Evolutionary conservation across 1,284 basidiomycete species (phyloP), one percentile per base, ranked within the genome.

Genomic region (Rhodotorula sp.): DNA sequence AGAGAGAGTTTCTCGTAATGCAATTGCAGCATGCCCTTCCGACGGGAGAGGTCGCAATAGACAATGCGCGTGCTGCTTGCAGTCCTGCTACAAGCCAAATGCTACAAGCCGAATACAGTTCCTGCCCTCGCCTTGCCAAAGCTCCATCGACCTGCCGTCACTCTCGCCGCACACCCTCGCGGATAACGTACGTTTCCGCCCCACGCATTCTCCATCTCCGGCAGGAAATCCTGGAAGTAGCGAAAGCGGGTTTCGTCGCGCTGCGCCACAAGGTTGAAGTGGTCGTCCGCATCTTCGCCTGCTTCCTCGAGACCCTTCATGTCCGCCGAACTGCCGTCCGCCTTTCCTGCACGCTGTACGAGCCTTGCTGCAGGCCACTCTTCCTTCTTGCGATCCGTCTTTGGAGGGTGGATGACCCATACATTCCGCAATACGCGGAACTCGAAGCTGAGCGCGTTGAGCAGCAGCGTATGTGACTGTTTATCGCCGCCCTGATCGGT

Each of bases 401-500:
- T 56, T 0, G 59, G 59, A 18, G 59, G 59, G 18, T 60, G 59
- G 6, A 60, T 16, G 37, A 60, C 59, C 59, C 59, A 52, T 1
- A 15, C n/a, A 24, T 28, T 44, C 8, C 60, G 31, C 26, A 64
- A 11, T 7, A 59, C 64, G 26, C 40, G 54, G 48, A 71, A 71
- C 46, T 63, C 63, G 53, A n/a, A 71, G 22, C 70, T 67, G 26
- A 71, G 44, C 28, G 60, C 66, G n/a, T 71, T 71, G 16, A 71
- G 58, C 28, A 71, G 22, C 26, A 63, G 44, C 10, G 70, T 58
- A 16, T 71, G 67, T 24, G 60, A 50, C 56, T 71, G 70, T 30
- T 71, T 71, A 60, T 71, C 70, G 31, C 70, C 70, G 30, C 70
- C 70, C 30, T 71, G 70, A 44, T 71, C 70, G 24, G 70, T 61